Conservation (phyloP, 2,329 filamentous ascomycete genomes). For the Elsinoe perseae region DNA sequence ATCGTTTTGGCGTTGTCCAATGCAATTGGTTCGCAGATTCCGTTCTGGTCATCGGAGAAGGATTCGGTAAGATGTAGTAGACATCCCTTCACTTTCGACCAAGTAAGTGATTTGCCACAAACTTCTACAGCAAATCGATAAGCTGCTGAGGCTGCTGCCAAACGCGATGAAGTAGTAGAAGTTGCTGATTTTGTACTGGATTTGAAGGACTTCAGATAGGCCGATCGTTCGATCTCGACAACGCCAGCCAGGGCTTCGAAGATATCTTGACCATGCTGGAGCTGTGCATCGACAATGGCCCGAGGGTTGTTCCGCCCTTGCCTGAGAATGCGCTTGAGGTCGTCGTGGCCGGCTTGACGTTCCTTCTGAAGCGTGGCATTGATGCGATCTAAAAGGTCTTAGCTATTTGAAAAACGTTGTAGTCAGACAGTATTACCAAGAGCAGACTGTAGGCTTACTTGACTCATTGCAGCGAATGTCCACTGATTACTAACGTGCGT, state of each 20-base stretch:
- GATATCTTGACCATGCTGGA: conserved; percentile 54
- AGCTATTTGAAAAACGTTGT: background rate
- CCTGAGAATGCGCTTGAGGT: conserved; percentile 50
- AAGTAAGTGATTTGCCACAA: conserved; percentile 59
- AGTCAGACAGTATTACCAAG: background rate
- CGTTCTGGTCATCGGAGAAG: conserved; percentile 54
- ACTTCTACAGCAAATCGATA: conserved; percentile 65
- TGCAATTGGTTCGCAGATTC: conserved; percentile 56
- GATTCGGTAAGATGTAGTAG: conserved; percentile 75
- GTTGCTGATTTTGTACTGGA: conserved; percentile 38
- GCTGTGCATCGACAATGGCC: conserved; percentile 64
- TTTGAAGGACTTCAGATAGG: conserved; percentile 42
- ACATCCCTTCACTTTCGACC: conserved; percentile 70
- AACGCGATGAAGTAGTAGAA: conserved; percentile 41
- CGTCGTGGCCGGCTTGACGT: conserved; percentile 45
- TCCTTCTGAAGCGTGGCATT: conserved; percentile 28
- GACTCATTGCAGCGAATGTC: background rate
- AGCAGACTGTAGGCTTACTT: conserved; percentile 15
- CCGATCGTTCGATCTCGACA: conserved; percentile 58
- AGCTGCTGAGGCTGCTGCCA: conserved; percentile 62
- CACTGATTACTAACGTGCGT: background rate
- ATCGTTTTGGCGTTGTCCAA: conserved; percentile 74
- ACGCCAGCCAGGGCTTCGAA: conserved; percentile 73
- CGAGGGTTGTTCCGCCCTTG: conserved; percentile 42
- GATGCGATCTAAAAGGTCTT: conserved; percentile 1